Conservation (phyloP, 1,284 basidiomycete species). For the Ustilago cynodontis region DNA sequence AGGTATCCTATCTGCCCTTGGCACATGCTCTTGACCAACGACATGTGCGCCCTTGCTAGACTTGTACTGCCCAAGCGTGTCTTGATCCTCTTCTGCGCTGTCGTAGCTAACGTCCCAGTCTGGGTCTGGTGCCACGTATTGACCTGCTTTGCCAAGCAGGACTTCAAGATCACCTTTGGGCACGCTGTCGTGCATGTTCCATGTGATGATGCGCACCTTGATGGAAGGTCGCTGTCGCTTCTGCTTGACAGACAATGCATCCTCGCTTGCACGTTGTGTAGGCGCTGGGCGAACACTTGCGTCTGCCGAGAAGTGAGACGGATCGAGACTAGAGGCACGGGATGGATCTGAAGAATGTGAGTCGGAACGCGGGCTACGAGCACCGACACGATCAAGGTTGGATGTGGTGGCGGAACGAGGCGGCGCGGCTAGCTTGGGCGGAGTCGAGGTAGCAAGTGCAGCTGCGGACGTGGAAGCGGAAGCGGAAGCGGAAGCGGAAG, state of each 20-base stretch:
- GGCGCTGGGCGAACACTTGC: background rate
- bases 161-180: conserved; percentile 81
- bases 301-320: conserved; percentile 19
- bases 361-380: conserved; percentile 5
- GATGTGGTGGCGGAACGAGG: conserved; percentile 33
- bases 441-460: conserved; percentile 16
- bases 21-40: conserved; percentile 54
- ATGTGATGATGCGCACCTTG: conserved; percentile 73
- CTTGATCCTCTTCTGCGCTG: conserved; percentile 36
- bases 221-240: conserved; percentile 63
- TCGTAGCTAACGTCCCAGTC: conserved; percentile 57
- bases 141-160: conserved; percentile 78
- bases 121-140: conserved; percentile 71
- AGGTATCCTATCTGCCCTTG: conserved; percentile 59
- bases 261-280: background rate
- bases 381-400: conserved; percentile 14
- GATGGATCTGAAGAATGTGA: conserved; percentile 21
- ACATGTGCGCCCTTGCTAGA: conserved; percentile 40
- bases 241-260: background rate
- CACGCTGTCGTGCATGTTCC: conserved; percentile 73
- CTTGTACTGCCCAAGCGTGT: conserved; percentile 1
- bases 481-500: too few species aligned
- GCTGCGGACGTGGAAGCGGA: background rate
- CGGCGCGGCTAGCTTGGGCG: conserved; percentile 21
- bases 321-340: conserved; percentile 42